Evolutionary conservation across 2,329 filamentous ascomycete species (phyloP).

Genomic region (Venturia effusa): DNA sequence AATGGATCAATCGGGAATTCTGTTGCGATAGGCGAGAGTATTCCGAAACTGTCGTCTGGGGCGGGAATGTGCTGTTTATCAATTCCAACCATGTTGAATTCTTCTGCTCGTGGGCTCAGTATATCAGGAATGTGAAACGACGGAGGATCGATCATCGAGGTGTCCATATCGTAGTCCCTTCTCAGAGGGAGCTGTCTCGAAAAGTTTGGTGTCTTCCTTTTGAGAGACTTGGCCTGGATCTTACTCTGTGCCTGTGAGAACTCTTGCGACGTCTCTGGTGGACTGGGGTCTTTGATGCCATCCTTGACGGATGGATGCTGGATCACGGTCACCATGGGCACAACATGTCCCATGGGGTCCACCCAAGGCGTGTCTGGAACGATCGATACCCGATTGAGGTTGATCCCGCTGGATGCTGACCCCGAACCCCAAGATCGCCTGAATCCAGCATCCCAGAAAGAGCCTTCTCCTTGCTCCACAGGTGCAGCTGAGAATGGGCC

Average conservation of each 20-base stretch:
- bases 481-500: slow-evolving; percentile 30
- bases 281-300: neutral
- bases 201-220: slow-evolving; percentile 22
- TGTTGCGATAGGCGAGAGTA: slow-evolving; percentile 29
- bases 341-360: slow-evolving; percentile 25
- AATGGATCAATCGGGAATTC: slow-evolving; percentile 27
- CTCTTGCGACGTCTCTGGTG: neutral
- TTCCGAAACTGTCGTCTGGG: slow-evolving; percentile 25
- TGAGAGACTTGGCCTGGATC: slow-evolving; percentile 1
- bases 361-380: slow-evolving; percentile 21
- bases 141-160: slow-evolving; percentile 12
- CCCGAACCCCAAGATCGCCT: slow-evolving; percentile 29
- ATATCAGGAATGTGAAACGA: slow-evolving; percentile 11
- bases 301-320: slow-evolving; percentile 14
- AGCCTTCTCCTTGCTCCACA: slow-evolving; percentile 26
- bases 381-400: slow-evolving; percentile 13
- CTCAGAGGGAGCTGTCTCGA: slow-evolving; percentile 26
- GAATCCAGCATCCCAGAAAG: slow-evolving; percentile 24
- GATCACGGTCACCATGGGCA: slow-evolving; percentile 25
- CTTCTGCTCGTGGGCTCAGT: slow-evolving; percentile 29
- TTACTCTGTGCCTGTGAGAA: neutral
- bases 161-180: slow-evolving; percentile 16
- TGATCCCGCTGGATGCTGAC: slow-evolving; percentile 15
- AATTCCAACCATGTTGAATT: slow-evolving; percentile 25
- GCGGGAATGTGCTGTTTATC: slow-evolving; percentile 16